phyloP scores from a whole-genome alignment of 306 rosid species.

The Prunus persica region Prunus_persica_NCBIv2 NC_034009.1:33877001-33877500 shows the following conservation, averaged over 20 bases:
- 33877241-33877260: not conserved
- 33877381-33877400: slow-evolving; percentile 42
- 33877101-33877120: not conserved
- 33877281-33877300: too few relatives aligned
- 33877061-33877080: not conserved
- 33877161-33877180: not conserved
- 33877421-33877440: slow-evolving; percentile 41
- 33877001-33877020: too few relatives aligned
- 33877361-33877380: slow-evolving; percentile 41
- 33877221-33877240: too few relatives aligned
- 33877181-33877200: too few relatives aligned
- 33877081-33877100: not conserved
- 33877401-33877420: slow-evolving; percentile 21
- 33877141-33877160: not conserved
- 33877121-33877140: not conserved
- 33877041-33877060: not conserved
- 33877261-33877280: too few relatives aligned
- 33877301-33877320: not conserved
- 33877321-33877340: slow-evolving; percentile 20
- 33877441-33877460: slow-evolving; percentile 69
- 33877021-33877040: not conserved
- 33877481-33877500: slow-evolving; percentile 65
- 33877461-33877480: slow-evolving; percentile 71
- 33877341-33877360: slow-evolving; percentile 42
- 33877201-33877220: too few relatives aligned